Evolutionary conservation across 495 filamentous ascomycete species (phyloP), one percentile per base, ranked within the genome.

Genomic region (Copromyces sp.): DNA sequence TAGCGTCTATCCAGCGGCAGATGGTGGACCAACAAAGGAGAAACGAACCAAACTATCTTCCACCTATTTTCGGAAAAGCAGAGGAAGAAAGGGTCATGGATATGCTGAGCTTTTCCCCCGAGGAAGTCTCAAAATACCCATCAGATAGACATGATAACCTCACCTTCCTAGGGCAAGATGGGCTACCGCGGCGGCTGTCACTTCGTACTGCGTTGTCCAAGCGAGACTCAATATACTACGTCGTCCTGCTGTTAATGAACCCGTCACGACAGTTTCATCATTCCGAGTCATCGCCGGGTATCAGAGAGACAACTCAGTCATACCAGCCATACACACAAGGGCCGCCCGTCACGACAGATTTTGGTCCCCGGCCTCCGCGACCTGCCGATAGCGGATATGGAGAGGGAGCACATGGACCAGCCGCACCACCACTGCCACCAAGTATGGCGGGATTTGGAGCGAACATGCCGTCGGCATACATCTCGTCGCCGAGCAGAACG

Each of bases 1-100:
- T 87, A 17, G 74, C 79, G 35, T 82, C 78, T 9, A 78, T 87
- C 42, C 84, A 86, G 42, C 83, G 77, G 65, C 78, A 75, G 77
- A 82, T 81, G 73, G 84, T 81, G 74, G 86, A 79, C 35, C 87
- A 88, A 74, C 83, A 87, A 70, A 74, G 77, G 40, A 81, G 83
- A 71, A 83, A 81, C 68, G 85, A 87, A 35, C 87, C 87, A 39
- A 84, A 84, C 69, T 86, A 88, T 76, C 78, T 89, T 20, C 87
- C 88, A 42, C 87, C 86, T 47, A 87, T 88, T 68, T 83, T 84
- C 45, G 80, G 77, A 68, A 84, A 81, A 70, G 77, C 83, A 45
- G 83, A 86, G 41, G 82, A 84, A 71, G 84, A 85, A 39, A 77
- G 81, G 24, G 82, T 86, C 44, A 85, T 88, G 73, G 83, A 85